A percentile compares a stretch with the other conserved stretches of the same genome.
Conservation (phyloP, 164 flowering plant species). For the Nymphaea thermarum region DNA sequence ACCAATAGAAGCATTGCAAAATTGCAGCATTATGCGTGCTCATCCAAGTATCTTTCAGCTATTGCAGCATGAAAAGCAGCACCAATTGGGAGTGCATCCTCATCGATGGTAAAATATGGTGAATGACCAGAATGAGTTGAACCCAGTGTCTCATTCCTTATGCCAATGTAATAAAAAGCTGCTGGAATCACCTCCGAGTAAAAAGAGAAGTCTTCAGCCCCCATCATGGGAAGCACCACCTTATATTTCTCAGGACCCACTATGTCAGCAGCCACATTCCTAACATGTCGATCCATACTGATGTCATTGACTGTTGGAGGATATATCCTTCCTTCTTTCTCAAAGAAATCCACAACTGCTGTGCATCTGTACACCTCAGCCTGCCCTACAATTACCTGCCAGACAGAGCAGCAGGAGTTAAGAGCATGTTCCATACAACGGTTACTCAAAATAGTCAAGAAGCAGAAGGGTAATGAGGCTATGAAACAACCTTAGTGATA, state of each 20-base stretch:
- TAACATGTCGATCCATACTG: conserved; percentile 53
- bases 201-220: conserved; percentile 94
- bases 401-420: not conserved
- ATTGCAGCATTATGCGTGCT: conserved; percentile 11
- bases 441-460: not conserved
- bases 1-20: not conserved
- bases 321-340: conserved; percentile 37
- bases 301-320: conserved; percentile 79
- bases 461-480: no score
- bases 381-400: conserved; percentile 71
- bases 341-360: conserved; percentile 67
- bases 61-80: conserved; percentile 78
- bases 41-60: conserved; percentile 66
- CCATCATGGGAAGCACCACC: conserved; percentile 63
- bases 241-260: conserved; percentile 41
- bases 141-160: conserved; percentile 63
- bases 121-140: conserved; percentile 62
- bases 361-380: conserved; percentile 65
- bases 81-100: conserved; percentile 60
- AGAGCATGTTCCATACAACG: not conserved
- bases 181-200: conserved; percentile 64
- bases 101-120: conserved; percentile 79
- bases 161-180: conserved; percentile 67
- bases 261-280: conserved; percentile 40
- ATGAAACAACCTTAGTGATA: not conserved